These are phyloP conservation scores for Teunomyces atbi DNA, from an alignment of 805 yeast genomes.

Conservation along the genomic window DNA sequence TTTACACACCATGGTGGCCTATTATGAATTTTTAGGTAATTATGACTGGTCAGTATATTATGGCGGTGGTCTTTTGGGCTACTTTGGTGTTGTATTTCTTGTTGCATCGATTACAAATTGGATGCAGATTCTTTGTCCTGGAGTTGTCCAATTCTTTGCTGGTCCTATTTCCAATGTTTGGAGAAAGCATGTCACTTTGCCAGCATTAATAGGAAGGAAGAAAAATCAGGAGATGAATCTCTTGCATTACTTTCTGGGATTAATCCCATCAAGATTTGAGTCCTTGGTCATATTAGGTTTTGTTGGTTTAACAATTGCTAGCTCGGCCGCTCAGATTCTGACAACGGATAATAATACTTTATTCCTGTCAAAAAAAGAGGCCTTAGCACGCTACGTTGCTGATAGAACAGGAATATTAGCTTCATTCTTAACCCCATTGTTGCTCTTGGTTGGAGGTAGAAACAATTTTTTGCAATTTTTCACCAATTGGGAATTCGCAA, in stretches of 20 bases:
- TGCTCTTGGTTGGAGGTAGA: conserved; percentile 20
- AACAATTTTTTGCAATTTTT: conserved; percentile 15
- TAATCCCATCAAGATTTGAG: conserved; percentile 37
- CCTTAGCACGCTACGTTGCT: conserved; percentile 30
- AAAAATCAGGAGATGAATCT: neutral
- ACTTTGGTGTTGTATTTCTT: conserved; percentile 35
- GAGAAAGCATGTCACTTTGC: conserved; percentile 16
- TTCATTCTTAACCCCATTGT: conserved; percentile 23
- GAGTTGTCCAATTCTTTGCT: conserved; percentile 11
- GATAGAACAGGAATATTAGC: conserved; percentile 53
- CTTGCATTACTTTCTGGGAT: conserved; percentile 14
- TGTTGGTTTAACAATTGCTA: conserved; percentile 19
- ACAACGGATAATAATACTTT: conserved; percentile 34
- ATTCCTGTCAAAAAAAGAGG: conserved; percentile 16
- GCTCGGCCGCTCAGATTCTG: conserved; percentile 24
- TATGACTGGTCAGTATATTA: conserved; percentile 23
- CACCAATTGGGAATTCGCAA: conserved; percentile 9
- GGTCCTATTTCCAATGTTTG: conserved; percentile 17
- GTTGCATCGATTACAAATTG: conserved; percentile 27
- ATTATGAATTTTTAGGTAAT: conserved; percentile 18
- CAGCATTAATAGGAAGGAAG: conserved; percentile 15
- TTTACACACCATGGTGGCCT: conserved; percentile 10
- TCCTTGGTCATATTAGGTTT: conserved; percentile 23
- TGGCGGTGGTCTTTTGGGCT: conserved; percentile 18
- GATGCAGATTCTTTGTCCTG: conserved; percentile 22